Evolutionary conservation across 2,329 filamentous ascomycete genomes (phyloP).

Genomic region (Colletotrichum trifolii): DNA sequence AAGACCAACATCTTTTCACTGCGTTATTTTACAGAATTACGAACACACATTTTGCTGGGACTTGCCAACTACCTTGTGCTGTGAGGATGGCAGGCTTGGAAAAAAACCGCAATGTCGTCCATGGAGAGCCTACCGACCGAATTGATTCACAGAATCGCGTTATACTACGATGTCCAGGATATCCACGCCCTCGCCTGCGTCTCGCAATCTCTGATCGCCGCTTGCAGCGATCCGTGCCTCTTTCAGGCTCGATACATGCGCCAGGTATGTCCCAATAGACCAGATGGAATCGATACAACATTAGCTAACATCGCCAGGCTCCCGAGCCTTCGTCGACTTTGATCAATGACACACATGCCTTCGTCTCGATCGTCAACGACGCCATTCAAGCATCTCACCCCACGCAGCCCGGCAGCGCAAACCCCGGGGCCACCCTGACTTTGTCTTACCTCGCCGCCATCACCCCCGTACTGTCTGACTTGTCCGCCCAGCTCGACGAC

Average conservation of each 20-base stretch:
- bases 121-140: neutral
- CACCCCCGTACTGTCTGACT: neutral
- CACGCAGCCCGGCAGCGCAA: neutral
- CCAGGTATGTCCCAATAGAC: neutral
- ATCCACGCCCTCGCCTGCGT: constrained; percentile 1
- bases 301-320: neutral
- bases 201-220: neutral
- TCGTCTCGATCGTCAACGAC: neutral
- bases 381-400: neutral
- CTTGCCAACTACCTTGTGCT: neutral
- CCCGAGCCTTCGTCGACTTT: neutral
- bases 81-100: neutral
- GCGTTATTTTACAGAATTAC: neutral
- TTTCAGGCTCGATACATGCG: constrained; percentile 8
- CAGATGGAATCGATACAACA: neutral
- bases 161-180: neutral
- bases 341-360: neutral
- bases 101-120: neutral
- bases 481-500: neutral
- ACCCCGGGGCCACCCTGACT: neutral
- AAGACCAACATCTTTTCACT: too few species aligned
- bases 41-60: neutral
- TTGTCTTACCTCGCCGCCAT: constrained; percentile 11
- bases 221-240: constrained; percentile 1
- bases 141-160: neutral